Percentiles rank a stretch among this genome's conserved stretches.
These are phyloP conservation scores for Austropuccinia psidii DNA, from an alignment of 1,284 basidiomycete genomes.

Conservation along the genomic window DNA sequence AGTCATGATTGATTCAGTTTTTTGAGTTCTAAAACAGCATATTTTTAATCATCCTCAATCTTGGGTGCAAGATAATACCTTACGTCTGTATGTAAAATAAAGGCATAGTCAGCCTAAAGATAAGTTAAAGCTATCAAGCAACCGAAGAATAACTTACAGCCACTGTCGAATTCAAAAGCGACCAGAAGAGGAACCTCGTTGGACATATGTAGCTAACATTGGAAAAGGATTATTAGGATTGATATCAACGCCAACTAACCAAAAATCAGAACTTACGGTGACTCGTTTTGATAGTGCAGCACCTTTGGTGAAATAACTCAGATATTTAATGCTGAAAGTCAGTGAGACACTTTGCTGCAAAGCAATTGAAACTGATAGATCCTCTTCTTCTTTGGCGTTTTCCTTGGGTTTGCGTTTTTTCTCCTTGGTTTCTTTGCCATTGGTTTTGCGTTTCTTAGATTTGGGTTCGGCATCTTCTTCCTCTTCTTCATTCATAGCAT, in stretches of 20 bases:
- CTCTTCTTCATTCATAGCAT: constrained; percentile 42
- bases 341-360: constrained; percentile 68
- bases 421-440: constrained; percentile 38
- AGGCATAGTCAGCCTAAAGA: not conserved
- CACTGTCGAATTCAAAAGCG: constrained; percentile 73
- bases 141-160: constrained; percentile 50
- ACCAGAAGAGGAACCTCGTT: constrained; percentile 85
- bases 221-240: not conserved
- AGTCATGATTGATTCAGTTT: too few relatives aligned
- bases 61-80: constrained; percentile 82
- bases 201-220: constrained; percentile 64
- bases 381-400: constrained; percentile 45
- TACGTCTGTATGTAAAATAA: constrained; percentile 50
- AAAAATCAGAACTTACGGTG: constrained; percentile 47
- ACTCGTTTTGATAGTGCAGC: constrained; percentile 66
- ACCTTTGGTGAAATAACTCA: constrained; percentile 94
- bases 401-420: constrained; percentile 38
- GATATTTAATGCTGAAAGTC: constrained; percentile 95
- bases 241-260: constrained; percentile 40
- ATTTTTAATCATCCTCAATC: constrained; percentile 62
- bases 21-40: too few relatives aligned
- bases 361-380: constrained; percentile 45
- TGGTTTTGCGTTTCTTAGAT: constrained; percentile 29
- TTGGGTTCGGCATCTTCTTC: constrained; percentile 37
- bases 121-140: not conserved